Base-by-base conservation (phyloP, 257 asterid genomes). In the Lithospermum erythrorhizon region DNA sequence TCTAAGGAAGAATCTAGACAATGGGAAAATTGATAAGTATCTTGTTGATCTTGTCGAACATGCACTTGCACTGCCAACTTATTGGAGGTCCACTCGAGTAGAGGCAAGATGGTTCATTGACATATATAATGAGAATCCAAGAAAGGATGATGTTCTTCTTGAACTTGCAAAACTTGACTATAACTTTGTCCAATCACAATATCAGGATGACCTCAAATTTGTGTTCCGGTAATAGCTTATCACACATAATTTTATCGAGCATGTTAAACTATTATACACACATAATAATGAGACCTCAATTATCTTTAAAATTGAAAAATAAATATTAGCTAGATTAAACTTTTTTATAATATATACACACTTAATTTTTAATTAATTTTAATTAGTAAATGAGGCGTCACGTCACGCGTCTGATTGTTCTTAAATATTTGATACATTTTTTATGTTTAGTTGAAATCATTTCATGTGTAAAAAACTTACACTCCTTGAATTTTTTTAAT, bases 131-230 rank as follows among this genome's bases (percentile, higher is more conserved):
- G 17, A 45, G 21, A 37, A 53, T 32, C 16, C 32, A 17, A n/a
- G 15, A 6, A 35, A 32, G 53, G 19, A n/a, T 60, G 54, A 25
- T 60, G 18, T 54, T 1, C 14, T 68, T 22, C 62, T 55, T 9
- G 35, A 68, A 53, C 52, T 68, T 53, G 57, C 72, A 59, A 37
- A 53, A 22, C 45, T 67, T 55, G 71, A 67, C 17, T 67, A 17
- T 35, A 60, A 67, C 22, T 52, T 67, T 67, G 48, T 67, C 17
- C 72, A 68, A 54, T 30, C 58, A n/a, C 25, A 10, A 45, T 52
- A 68, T 23, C 72, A 61, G n/a, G 11, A 54, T 14, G 72, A 68
- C 6, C 6, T 68, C 6, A 68, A 52, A 55, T 56, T 23, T 41
- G 35, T 68, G 21, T 59, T 66, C 1, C n/a, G 66, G 72, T 68